Evolutionary conservation across 106 monocot genomes (phyloP).

Genomic region (Dactylorhiza incarnata): DNA sequence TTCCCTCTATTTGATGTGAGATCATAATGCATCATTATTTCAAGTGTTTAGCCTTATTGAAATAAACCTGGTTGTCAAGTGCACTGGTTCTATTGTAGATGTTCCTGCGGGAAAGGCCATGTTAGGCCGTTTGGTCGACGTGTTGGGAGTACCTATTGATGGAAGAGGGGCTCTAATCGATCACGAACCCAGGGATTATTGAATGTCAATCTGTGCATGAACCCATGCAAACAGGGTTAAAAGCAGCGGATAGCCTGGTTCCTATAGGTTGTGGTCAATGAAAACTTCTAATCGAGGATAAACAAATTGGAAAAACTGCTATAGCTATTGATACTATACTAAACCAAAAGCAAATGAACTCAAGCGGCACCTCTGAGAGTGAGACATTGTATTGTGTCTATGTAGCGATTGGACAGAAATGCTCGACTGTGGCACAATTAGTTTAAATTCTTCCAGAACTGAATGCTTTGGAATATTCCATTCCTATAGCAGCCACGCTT

Average conservation of each 20-base stretch:
- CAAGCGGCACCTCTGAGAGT: not conserved
- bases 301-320: not conserved
- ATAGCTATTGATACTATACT: not conserved
- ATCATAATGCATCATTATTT: too few species aligned
- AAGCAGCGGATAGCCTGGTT: constrained; percentile 9
- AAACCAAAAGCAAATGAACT: constrained; percentile 4
- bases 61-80: too few species aligned
- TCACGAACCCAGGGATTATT: too few species aligned
- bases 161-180: not conserved
- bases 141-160: constrained; percentile 7
- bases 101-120: constrained; percentile 8
- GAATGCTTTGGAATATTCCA: constrained; percentile 16
- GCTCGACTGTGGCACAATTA: constrained; percentile 12
- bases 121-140: constrained; percentile 7
- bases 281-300: not conserved
- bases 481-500: constrained; percentile 22
- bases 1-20: too few species aligned
- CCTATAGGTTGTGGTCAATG: constrained; percentile 9
- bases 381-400: too few species aligned
- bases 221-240: too few species aligned
- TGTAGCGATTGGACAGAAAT: constrained; percentile 1
- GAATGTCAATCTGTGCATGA: too few species aligned
- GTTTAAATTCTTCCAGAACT: constrained; percentile 24
- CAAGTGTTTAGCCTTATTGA: too few species aligned
- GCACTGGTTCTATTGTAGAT: constrained; percentile 7